Conservation (phyloP, 1,284 basidiomycete species). For the Trichosporon sp. region DNA sequence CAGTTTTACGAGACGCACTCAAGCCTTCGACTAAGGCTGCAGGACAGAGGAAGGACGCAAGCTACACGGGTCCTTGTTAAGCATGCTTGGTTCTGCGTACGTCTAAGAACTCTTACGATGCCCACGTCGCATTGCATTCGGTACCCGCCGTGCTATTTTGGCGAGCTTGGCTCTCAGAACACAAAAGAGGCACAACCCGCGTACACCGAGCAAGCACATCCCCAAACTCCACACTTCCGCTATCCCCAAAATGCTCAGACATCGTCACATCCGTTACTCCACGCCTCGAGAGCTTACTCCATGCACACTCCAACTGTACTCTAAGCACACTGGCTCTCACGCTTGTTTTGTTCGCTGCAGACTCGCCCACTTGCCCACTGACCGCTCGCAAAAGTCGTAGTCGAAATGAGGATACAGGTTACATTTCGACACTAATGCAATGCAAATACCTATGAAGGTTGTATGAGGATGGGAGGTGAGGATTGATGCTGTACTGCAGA, state of each 20-base stretch:
- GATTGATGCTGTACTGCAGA: slow-evolving; percentile 4
- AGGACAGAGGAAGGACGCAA: too few species aligned
- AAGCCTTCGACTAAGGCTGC: too few species aligned
- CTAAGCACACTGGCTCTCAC: not conserved
- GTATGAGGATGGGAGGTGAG: not conserved
- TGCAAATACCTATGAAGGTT: not conserved
- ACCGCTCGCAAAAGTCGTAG: too few species aligned
- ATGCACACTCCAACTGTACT: too few species aligned
- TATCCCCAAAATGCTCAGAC: not conserved
- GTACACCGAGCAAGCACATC: not conserved
- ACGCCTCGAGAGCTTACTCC: not conserved
- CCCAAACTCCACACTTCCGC: not conserved
- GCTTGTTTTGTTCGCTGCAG: too few species aligned
- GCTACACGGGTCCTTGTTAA: too few species aligned
- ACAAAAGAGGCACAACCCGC: too few species aligned
- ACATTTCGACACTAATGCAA: slow-evolving; percentile 20
- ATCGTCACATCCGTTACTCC: not conserved
- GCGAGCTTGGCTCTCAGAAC: not conserved
- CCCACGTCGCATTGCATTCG: too few species aligned
- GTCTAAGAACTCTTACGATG: too few species aligned
- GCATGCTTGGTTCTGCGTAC: too few species aligned
- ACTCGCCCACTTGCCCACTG: too few species aligned
- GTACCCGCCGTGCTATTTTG: not conserved
- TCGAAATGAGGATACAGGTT: slow-evolving; percentile 12
- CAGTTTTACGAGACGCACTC: too few species aligned